phyloP scores from a whole-genome alignment of 2,329 filamentous ascomycete species.

The Botryotinia convoluta region DNA sequence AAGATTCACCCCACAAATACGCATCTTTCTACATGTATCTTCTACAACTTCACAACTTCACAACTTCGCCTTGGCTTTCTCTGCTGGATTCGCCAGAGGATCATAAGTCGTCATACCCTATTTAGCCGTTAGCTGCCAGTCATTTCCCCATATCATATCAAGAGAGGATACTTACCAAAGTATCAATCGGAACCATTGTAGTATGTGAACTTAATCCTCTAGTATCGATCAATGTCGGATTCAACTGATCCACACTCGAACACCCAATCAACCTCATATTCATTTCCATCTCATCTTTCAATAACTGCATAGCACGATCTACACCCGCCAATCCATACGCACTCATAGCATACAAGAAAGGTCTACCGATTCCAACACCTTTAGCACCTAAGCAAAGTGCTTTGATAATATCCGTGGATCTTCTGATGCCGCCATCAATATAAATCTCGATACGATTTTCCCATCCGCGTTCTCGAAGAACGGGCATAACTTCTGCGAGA shows the following conservation, averaged over 20 bases:
- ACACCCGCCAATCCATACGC: constrained; percentile 86
- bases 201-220: constrained; percentile 64
- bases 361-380: constrained; percentile 89
- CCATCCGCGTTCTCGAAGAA: constrained; percentile 70
- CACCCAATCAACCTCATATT: constrained; percentile 94
- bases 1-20: not conserved
- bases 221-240: constrained; percentile 76
- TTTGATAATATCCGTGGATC: constrained; percentile 93
- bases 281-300: constrained; percentile 98
- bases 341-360: constrained; percentile 95
- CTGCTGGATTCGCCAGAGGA: constrained; percentile 47
- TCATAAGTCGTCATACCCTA: constrained; percentile 42
- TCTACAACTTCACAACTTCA: constrained; percentile 32
- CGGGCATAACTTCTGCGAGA: constrained; percentile 88
- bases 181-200: constrained; percentile 59
- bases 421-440: constrained; percentile 85
- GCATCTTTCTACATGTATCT: not conserved
- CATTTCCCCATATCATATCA: constrained; percentile 5
- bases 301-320: constrained; percentile 84
- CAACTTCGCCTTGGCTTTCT: constrained; percentile 51
- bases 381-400: constrained; percentile 87
- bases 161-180: constrained; percentile 41
- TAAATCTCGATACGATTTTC: constrained; percentile 81
- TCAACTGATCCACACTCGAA: constrained; percentile 70
- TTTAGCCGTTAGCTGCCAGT: constrained; percentile 13